A percentile compares a stretch with the other conserved stretches of the same genome.
Conservation (phyloP, 352 stramenopile species). For the Globisporangium nodosum region DNA sequence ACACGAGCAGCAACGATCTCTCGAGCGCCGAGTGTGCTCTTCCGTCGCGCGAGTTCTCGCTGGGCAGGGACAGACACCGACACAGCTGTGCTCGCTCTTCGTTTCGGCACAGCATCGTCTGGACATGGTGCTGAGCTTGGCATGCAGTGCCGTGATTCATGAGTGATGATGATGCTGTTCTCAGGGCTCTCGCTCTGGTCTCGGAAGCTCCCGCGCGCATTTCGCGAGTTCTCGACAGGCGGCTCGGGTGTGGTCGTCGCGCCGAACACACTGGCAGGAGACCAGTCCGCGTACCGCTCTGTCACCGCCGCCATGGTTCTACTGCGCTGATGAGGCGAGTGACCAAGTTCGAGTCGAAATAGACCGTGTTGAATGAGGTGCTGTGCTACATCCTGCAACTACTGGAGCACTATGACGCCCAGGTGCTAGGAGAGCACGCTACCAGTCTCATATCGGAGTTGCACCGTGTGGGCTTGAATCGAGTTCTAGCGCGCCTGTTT, state of each 20-base stretch:
- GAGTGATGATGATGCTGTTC: background rate
- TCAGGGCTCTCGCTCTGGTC: background rate
- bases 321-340: too few relatives aligned
- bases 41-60: background rate
- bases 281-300: slow-evolving; percentile 31
- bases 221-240: background rate
- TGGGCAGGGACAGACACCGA: too few relatives aligned
- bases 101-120: background rate
- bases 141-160: too few relatives aligned
- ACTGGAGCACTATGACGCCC: too few relatives aligned
- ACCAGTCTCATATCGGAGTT: too few relatives aligned
- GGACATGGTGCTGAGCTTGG: background rate
- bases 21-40: background rate
- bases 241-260: slow-evolving; percentile 5
- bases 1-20: slow-evolving; percentile 8
- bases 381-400: too few relatives aligned
- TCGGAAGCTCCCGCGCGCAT: background rate
- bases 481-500: too few relatives aligned
- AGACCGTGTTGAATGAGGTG: too few relatives aligned
- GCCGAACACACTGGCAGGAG: slow-evolving; percentile 37
- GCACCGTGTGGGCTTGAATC: too few relatives aligned
- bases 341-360: too few relatives aligned
- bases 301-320: background rate
- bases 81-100: too few relatives aligned
- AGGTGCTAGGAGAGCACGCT: too few relatives aligned